These are phyloP conservation scores for Tephrocybe sp. DNA, from an alignment of 768 basidiomycete species.

Conservation along the genomic window DNA sequence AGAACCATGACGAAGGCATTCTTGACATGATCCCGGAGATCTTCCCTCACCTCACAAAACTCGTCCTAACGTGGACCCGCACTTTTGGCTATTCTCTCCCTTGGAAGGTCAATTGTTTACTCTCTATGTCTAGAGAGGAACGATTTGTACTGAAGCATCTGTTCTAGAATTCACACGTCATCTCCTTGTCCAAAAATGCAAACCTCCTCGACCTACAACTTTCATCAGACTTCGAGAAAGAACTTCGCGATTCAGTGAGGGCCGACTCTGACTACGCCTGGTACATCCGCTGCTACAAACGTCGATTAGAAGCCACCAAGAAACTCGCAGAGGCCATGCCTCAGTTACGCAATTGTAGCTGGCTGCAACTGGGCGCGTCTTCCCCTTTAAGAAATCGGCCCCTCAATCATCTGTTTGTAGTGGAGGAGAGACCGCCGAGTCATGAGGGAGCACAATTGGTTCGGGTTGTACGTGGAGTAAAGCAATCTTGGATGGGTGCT, in stretches of 20 bases:
- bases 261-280: not conserved
- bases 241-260: not conserved
- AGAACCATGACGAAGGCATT: not conserved
- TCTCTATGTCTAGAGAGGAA: not conserved
- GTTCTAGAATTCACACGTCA: not conserved
- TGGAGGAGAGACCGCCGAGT: not conserved
- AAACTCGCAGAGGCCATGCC: not conserved
- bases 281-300: slow-evolving; percentile 1
- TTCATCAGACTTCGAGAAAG: not conserved
- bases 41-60: not conserved
- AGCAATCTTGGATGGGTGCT: slow-evolving; percentile 4
- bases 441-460: not conserved
- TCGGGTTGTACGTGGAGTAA: not conserved
- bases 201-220: not conserved
- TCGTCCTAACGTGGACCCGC: not conserved
- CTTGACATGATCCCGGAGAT: not conserved
- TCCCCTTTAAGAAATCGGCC: not conserved
- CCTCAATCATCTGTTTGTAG: not conserved
- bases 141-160: not conserved
- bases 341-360: not conserved
- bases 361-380: not conserved
- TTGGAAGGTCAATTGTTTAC: not conserved
- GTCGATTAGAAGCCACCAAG: slow-evolving; percentile 1
- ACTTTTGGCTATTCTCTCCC: not conserved
- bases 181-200: not conserved